Conservation (phyloP, 2,329 filamentous ascomycete genomes). For the Nigrospora osmanthi region DNA sequence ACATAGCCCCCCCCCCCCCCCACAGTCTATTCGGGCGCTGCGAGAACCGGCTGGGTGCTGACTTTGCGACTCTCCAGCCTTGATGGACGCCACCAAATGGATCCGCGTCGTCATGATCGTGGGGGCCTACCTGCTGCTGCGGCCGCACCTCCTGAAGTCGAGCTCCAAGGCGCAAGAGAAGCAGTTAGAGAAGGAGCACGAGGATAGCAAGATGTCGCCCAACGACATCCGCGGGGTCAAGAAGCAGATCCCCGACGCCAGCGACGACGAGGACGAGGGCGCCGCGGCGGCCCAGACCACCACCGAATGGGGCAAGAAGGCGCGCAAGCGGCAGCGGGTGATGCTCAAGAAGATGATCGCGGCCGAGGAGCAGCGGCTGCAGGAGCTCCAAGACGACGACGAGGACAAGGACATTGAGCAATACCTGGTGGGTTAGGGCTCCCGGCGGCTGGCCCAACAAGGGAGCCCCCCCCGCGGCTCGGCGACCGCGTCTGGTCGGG, state of each 20-base stretch:
- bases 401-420: conserved; percentile 72
- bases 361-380: conserved; percentile 50
- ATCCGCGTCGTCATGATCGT: conserved; percentile 66
- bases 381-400: conserved; percentile 50
- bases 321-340: conserved; percentile 59
- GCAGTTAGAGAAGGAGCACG: conserved; percentile 53
- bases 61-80: not conserved
- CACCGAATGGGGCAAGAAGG: conserved; percentile 63
- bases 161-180: conserved; percentile 56
- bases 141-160: conserved; percentile 66
- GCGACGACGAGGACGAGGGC: conserved; percentile 40
- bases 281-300: conserved; percentile 35
- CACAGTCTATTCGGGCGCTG: no score
- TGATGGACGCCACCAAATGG: conserved; percentile 26
- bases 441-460: not conserved
- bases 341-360: conserved; percentile 59
- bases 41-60: not conserved
- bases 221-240: conserved; percentile 53
- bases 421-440: conserved; percentile 38
- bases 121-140: conserved; percentile 64
- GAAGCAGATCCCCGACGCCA: conserved; percentile 44
- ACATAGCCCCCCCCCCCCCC: no score
- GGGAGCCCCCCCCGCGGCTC: not conserved
- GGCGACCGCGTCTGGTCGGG: no score
- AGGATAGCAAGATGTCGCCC: conserved; percentile 49